Base-by-base conservation (phyloP, 1,284 basidiomycete species). In the Cryptococcus sp. region DNA sequence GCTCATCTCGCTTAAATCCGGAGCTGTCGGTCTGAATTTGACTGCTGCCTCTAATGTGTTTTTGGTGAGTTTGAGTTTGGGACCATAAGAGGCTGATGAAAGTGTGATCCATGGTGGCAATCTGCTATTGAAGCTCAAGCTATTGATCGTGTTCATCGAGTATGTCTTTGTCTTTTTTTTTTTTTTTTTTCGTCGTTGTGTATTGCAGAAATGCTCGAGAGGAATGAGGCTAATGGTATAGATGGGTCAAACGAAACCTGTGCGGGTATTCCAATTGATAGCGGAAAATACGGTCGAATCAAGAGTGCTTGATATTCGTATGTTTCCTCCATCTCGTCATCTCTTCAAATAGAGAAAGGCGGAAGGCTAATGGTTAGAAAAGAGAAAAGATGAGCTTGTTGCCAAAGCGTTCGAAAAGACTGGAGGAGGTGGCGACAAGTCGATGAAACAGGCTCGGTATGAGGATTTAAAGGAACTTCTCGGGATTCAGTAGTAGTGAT, bases 11-110 rank as follows among this genome's bases (percentile, higher is more conserved):
- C 78, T 93, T 60, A 92, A 91, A 62, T 75, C 75, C 2, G 78
- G 78, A 14, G 89, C 91, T 2, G 79, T 92, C 22, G 91, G 90
- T 3, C 76, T 93, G 50, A 93, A 93, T 69, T 74, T 93, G 55
- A 93, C 90, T 0, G 87, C 88, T 14, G 91, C 91, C 1, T 91
- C 90, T 64, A 88, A 91, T 67, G 87, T 93, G 1, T 90, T 87
- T 66, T 72, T 93, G 83, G 72, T 90, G 61, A 78, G 86, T 79
- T 25, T 22, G 24, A 40, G 3, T 11, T 19, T 13, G 37, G 19
- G 11, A 41, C 39, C 7, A 36, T 42, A 19, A 19, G 45, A 89
- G 28, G 34, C 53, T 64, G 54, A 65, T 45, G 19, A 34, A 51
- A 66, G 66, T 70, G 68, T 41, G 90, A 93, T 71, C 90, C 90